Evolutionary conservation across 1,284 basidiomycete species (phyloP), one percentile per base, ranked within the genome.

Genomic region (Cryptococcus sp.): DNA sequence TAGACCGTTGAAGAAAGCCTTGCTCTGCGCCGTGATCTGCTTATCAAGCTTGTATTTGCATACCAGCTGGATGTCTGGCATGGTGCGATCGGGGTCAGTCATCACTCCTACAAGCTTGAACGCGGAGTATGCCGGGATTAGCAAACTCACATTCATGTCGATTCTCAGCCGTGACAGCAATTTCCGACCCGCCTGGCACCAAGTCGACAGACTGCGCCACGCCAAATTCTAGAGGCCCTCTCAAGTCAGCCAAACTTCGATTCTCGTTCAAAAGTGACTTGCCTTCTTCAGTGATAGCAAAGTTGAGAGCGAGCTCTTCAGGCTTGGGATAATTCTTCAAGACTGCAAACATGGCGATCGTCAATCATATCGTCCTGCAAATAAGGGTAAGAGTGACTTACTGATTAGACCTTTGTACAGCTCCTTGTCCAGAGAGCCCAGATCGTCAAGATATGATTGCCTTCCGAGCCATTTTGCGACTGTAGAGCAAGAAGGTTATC

Each of bases 231-330:
- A 74, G 40, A 25, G n/a, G 15, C 3, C 17, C n/a, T 10, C 7
- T 1, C 44, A 10, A 7, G 46, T 49, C 47, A 56, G 47, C 23
- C 5, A n/a, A 15, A n/a, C 7, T 17, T 4, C 25, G 3, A 23
- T 22, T 22, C 19, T n/a, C 20, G 47, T 31, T 15, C 8, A 31
- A 15, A 11, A 4, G 47, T 25, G 19, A 68, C 83, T 41, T 54
- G 89, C 90, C 92, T 74, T 98, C 92, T 41, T 90, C 84, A 0
- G 88, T 87, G 38, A 96, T 85, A 0, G 93, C 91, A 66, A 98
- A 98, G 73, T 91, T 96, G 46, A 99, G 80, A 0, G 91, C 86
- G n/a, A 99, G 81, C 50, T 97, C 94, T 66, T 98, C 93, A 11
- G 88, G 86, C 68, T 95, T 86, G 0, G 85, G 81, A 72, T 95